Base-by-base conservation (phyloP, 73 alveolate genomes). In the Symbiodinium pilosum region DNA sequence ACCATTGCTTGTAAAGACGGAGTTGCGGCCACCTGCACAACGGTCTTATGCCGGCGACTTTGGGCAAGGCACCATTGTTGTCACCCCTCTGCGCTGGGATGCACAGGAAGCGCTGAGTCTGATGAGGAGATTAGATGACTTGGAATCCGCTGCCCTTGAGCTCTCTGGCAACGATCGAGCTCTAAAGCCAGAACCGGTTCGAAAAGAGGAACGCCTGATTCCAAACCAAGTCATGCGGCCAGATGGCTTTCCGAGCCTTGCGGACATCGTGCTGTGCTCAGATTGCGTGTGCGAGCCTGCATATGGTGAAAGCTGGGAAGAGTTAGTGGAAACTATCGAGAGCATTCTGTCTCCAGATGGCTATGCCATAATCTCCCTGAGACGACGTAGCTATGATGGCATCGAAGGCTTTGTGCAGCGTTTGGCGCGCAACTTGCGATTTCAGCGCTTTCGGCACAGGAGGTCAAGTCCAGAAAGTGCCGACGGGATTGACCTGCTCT, bases 251-350 rank as follows among this genome's bases (percentile, higher is more conserved):
- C 95, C 95, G 11, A 89, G 75, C 73, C 87, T 89, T 30, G 95
- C 95, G 2, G 95, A 89, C 83, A 39, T 89, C 44, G 95, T 92
- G 81, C 64, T 92, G 12, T 92, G 92, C 43, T 43, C 92, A 28
- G 98, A 92, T 69, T 71, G 91, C 36, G 98, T 92, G 36, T 92
- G 91, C 68, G 98, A 92, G 83, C 98, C 98, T 5, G 88, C 91
- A 14, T 92, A 92, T 59, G 98, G 98, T 24, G 91, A 92, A 73
- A 43, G 59, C 98, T 92, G 98, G 98, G 92, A 92, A 28, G 77
- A 69, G 83, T 91, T 92, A 12, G 98, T 92, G 41, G 98, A 92
- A 59, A 83, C 81, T 77, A 73, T 92, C 47, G 95, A 89, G 75
- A 89, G 75, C 75, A 68, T 89, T 44, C 30, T 89, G 71, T 43